Evolutionary conservation across 163 green algal genomes (phyloP).

Genomic region (Picocystis sp.): DNA sequence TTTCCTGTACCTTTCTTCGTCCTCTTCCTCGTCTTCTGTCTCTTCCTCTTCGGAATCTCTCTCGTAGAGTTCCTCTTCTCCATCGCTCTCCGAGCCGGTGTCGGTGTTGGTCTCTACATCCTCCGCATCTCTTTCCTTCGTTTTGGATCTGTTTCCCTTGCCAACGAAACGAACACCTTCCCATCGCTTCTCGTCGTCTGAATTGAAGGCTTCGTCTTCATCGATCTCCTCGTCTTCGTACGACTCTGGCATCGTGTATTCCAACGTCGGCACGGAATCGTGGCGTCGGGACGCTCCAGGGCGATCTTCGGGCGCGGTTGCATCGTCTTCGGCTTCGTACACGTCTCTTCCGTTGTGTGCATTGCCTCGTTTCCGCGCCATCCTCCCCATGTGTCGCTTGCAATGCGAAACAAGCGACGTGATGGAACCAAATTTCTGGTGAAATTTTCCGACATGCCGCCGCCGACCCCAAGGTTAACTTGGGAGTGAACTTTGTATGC

Average conservation of each 20-base stretch:
- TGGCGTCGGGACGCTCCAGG: too few species aligned
- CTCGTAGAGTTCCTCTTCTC: constrained; percentile 7
- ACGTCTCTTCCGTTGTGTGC: too few species aligned
- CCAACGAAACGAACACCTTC: not conserved
- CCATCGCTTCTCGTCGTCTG: constrained; percentile 50
- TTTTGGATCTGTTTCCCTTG: not conserved
- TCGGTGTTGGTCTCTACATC: constrained; percentile 11
- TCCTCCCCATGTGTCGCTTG: too few species aligned
- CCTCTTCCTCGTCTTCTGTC: constrained; percentile 11
- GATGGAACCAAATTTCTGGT: too few species aligned
- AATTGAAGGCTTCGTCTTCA: constrained; percentile 70
- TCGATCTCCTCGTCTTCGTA: constrained; percentile 91
- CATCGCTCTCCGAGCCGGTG: constrained; percentile 5
- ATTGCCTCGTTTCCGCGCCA: too few species aligned
- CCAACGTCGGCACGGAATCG: constrained; percentile 2
- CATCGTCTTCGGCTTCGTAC: too few species aligned
- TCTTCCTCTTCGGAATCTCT: constrained; percentile 10
- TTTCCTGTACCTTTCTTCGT: constrained; percentile 13
- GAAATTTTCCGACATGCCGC: too few species aligned
- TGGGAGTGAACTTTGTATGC: too few species aligned
- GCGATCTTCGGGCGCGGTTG: too few species aligned
- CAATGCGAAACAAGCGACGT: too few species aligned
- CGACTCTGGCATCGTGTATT: constrained; percentile 63
- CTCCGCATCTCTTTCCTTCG: constrained; percentile 15
- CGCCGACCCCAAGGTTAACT: too few species aligned